Conservation (phyloP, 495 filamentous ascomycete genomes). For the Hypomontagnella submonticulosa region DNA sequence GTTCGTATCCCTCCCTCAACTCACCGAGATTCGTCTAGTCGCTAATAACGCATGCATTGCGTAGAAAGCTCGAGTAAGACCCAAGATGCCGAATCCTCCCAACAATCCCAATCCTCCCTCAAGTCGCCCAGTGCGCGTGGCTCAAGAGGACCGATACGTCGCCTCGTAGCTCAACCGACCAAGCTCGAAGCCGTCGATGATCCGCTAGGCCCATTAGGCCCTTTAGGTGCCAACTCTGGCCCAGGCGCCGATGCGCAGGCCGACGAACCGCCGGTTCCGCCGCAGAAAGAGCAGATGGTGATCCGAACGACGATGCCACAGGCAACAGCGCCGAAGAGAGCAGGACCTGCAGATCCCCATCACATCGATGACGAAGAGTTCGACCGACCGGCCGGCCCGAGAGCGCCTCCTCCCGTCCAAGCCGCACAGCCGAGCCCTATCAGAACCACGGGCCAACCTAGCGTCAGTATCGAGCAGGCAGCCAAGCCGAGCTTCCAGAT, state of each 20-base stretch:
- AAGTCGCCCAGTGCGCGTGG: conserved; percentile 50
- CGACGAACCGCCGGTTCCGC: conserved; percentile 86
- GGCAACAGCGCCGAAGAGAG: conserved; percentile 61
- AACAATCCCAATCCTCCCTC: conserved; percentile 47
- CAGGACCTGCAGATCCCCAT: conserved; percentile 56
- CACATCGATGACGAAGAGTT: conserved; percentile 66
- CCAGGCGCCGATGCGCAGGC: conserved; percentile 49
- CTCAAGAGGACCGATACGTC: conserved; percentile 59
- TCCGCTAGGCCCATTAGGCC: conserved; percentile 90
- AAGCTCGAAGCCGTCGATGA: conserved; percentile 85
- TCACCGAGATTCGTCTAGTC: conserved; percentile 44
- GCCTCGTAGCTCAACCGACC: conserved; percentile 82
- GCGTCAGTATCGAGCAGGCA: conserved; percentile 88
- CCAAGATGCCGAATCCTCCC: conserved; percentile 43
- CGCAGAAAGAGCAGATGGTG: conserved; percentile 81
- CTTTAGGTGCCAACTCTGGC: conserved; percentile 66
- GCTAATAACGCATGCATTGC: conserved; percentile 44
- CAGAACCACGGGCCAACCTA: conserved; percentile 76
- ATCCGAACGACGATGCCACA: conserved; percentile 64
- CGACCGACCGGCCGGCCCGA: conserved; percentile 59
- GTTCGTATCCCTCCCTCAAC: conserved; percentile 18
- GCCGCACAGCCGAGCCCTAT: conserved; percentile 64
- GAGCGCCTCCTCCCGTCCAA: conserved; percentile 80
- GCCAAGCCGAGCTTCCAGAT: conserved; percentile 93
- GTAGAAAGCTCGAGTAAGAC: conserved; percentile 26